These are phyloP conservation scores for Perkinsela sp. DNA, from an alignment of 208 protist genomes.

Conservation along the genomic window DNA sequence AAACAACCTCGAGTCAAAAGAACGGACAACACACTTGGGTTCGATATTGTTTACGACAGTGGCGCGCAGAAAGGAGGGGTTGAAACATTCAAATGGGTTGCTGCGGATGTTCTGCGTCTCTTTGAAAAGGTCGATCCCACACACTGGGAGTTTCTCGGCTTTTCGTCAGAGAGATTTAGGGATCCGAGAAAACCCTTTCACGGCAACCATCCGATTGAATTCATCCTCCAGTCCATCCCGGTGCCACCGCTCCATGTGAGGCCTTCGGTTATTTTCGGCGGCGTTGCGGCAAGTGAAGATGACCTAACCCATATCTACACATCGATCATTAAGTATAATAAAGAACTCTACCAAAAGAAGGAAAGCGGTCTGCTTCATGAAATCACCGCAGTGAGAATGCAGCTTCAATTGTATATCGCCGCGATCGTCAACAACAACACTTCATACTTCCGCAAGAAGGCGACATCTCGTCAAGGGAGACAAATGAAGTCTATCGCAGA, in stretches of 20 bases:
- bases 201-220: conserved; percentile 22
- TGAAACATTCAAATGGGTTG: conserved; percentile 15
- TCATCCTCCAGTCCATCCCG: conserved; percentile 80
- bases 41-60: conserved; percentile 19
- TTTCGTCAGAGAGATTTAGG: conserved; percentile 18
- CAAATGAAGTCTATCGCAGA: conserved; percentile 90
- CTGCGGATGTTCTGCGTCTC: conserved; percentile 30
- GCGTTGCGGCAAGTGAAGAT: conserved; percentile 59
- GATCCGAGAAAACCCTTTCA: background rate
- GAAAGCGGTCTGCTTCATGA: conserved; percentile 41
- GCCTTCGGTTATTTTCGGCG: conserved; percentile 72
- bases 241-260: conserved; percentile 89
- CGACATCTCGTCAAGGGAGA: conserved; percentile 54
- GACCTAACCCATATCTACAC: conserved; percentile 89
- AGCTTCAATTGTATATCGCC: conserved; percentile 86
- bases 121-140: conserved; percentile 29
- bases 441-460: conserved; percentile 48
- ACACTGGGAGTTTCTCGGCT: conserved; percentile 28
- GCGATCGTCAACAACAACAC: conserved; percentile 92
- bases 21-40: conserved; percentile 25
- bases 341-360: conserved; percentile 48
- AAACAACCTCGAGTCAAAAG: conserved; percentile 19
- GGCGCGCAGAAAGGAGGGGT: conserved; percentile 8
- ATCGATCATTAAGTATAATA: conserved; percentile 87
- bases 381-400: conserved; percentile 34